Evolutionary conservation across 306 rosid species (phyloP).

Genomic region (Cucurbita ficifolia): DNA sequence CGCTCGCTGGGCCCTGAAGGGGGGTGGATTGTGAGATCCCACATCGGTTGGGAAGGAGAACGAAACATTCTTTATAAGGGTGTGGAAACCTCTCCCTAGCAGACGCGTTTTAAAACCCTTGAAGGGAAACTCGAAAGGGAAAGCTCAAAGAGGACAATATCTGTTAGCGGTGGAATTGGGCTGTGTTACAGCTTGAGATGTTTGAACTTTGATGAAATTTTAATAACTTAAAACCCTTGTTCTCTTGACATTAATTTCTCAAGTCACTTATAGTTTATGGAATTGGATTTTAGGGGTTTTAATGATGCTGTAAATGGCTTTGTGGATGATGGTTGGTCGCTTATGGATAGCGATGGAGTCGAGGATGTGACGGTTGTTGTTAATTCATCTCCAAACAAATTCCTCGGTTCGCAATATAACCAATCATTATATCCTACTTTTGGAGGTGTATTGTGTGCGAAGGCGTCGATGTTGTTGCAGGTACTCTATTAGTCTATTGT

Average conservation of each 20-base stretch:
- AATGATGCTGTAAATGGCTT: conserved; percentile 96
- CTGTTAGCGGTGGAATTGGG: no score
- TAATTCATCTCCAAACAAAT: conserved; percentile 60
- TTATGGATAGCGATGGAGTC: conserved; percentile 62
- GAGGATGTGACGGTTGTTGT: conserved; percentile 80
- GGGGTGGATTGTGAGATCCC: no score
- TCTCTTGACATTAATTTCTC: background rate
- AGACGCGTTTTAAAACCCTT: no score
- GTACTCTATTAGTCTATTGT: background rate
- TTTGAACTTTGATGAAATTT: background rate
- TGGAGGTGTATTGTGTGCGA: conserved; percentile 91
- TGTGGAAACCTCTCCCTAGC: no score
- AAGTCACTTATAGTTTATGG: background rate
- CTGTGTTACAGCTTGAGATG: background rate
- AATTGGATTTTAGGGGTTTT: conserved; percentile 44
- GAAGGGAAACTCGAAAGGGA: no score
- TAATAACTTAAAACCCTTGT: background rate
- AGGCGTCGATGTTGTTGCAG: conserved; percentile 91
- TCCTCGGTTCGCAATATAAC: conserved; percentile 45
- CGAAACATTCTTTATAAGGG: no score
- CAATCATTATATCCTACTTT: conserved; percentile 49
- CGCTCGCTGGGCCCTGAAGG: no score
- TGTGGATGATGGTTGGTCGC: conserved; percentile 81
- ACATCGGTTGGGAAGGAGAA: no score
- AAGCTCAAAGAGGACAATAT: no score